Conservation (phyloP, 169 alveolate species). For the Cryptosporidium baileyi region DNA sequence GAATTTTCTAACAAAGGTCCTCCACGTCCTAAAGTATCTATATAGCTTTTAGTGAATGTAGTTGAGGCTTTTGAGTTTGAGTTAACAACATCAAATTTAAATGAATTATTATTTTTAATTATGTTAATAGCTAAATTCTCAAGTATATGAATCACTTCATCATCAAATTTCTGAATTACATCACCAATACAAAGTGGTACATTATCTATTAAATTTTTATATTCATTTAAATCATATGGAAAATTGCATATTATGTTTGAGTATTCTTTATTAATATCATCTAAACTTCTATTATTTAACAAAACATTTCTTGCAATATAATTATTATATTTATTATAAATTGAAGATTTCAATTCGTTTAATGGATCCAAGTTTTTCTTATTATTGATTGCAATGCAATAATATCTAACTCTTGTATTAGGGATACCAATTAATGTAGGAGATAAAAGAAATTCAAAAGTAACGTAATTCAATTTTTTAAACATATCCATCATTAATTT, state of each 20-base stretch:
- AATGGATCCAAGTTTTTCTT: neutral
- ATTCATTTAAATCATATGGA: neutral
- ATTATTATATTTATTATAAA: neutral
- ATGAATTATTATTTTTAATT: slow-evolving; percentile 11
- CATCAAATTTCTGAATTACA: neutral
- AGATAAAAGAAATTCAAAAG: slow-evolving; percentile 78
- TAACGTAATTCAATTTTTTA: slow-evolving; percentile 59
- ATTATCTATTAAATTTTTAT: neutral
- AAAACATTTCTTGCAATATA: neutral
- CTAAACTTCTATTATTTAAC: neutral
- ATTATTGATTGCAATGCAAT: slow-evolving; percentile 74
- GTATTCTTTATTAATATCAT: neutral
- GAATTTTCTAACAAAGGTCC: slow-evolving; percentile 32
- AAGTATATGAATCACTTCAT: neutral
- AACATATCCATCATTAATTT: slow-evolving; percentile 72
- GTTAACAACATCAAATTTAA: slow-evolving; percentile 79
- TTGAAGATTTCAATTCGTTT: neutral
- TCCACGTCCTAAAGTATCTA: slow-evolving; percentile 68
- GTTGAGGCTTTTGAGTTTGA: slow-evolving; percentile 73
- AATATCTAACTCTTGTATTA: slow-evolving; percentile 82
- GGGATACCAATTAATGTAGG: slow-evolving; percentile 81
- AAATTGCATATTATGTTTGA: neutral
- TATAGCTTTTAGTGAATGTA: slow-evolving; percentile 81
- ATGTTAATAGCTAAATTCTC: slow-evolving; percentile 1
- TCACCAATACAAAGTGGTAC: slow-evolving; percentile 12